Percentiles rank a stretch among this genome's conserved stretches.
phyloP scores from a whole-genome alignment of 2,329 filamentous ascomycete species.

The Fusarium veterinarium region DNA sequence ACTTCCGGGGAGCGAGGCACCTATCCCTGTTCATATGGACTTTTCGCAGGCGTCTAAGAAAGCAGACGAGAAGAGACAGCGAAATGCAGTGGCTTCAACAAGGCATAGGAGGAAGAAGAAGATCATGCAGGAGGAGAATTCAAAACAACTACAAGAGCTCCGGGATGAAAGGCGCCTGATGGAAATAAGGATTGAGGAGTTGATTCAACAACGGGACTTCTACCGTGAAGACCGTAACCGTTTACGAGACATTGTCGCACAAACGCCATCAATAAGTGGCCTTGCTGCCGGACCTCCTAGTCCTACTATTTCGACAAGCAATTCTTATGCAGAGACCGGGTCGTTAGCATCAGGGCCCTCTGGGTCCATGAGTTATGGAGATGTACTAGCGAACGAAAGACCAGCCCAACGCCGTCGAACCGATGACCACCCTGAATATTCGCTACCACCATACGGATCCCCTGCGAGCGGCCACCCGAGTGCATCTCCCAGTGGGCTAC shows the following conservation, averaged over 20 bases:
- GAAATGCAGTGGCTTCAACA: conserved; percentile 87
- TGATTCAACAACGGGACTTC: conserved; percentile 66
- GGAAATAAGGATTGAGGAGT: conserved; percentile 61
- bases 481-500: conserved; percentile 52
- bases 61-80: conserved; percentile 85
- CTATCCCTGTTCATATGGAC: conserved; percentile 76
- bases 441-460: conserved; percentile 54
- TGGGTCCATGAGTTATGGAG: conserved; percentile 51
- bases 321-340: conserved; percentile 54
- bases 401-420: conserved; percentile 60
- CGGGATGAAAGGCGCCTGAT: conserved; percentile 77
- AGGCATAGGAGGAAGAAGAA: conserved; percentile 85
- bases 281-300: conserved; percentile 65
- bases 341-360: conserved; percentile 47
- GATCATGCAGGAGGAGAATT: conserved; percentile 81
- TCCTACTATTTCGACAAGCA: conserved; percentile 55
- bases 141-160: conserved; percentile 74
- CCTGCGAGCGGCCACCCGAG: conserved; percentile 42
- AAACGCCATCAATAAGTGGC: conserved; percentile 67
- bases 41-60: conserved; percentile 84
- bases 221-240: conserved; percentile 80
- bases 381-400: conserved; percentile 58
- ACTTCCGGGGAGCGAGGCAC: conserved; percentile 52
- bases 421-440: conserved; percentile 59
- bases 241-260: conserved; percentile 72